Conservation (phyloP, 129 eudicot species). For the Arctium minus region DNA sequence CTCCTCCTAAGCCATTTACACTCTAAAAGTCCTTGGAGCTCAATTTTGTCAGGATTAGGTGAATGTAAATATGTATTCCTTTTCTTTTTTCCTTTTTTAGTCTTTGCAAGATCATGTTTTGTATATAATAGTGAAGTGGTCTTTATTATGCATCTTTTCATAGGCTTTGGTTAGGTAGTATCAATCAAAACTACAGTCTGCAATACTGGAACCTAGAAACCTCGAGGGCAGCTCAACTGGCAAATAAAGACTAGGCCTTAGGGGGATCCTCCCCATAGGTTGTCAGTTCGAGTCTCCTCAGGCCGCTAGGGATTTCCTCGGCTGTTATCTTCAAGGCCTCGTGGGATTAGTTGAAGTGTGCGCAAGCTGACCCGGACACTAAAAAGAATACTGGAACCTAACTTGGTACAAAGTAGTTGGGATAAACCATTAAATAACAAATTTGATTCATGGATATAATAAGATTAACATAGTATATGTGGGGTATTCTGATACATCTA, state of each 20-base stretch:
- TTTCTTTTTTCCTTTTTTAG: background rate
- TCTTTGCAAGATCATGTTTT: conserved; percentile 19
- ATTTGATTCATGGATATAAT: background rate
- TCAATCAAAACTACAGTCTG: background rate
- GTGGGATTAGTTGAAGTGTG: background rate
- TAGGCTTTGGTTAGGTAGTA: background rate
- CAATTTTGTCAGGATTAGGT: background rate
- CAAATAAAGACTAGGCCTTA: background rate
- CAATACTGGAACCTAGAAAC: conserved; percentile 12
- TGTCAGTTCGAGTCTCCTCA: background rate
- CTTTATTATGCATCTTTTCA: background rate
- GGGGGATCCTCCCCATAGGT: background rate
- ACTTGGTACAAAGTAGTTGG: conserved; percentile 6
- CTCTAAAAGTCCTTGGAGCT: background rate
- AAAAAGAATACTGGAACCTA: background rate
- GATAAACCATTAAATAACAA: background rate
- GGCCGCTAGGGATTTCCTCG: background rate
- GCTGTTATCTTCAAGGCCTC: background rate
- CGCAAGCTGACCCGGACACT: background rate
- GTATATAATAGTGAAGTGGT: conserved; percentile 11
- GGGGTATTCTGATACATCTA: conserved; percentile 32
- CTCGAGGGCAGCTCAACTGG: background rate
- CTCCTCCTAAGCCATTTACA: background rate
- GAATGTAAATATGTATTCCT: background rate
- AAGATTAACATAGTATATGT: conserved; percentile 14